Conservation (phyloP, 768 basidiomycete genomes). For the Leccinum subtestaceum region DNA sequence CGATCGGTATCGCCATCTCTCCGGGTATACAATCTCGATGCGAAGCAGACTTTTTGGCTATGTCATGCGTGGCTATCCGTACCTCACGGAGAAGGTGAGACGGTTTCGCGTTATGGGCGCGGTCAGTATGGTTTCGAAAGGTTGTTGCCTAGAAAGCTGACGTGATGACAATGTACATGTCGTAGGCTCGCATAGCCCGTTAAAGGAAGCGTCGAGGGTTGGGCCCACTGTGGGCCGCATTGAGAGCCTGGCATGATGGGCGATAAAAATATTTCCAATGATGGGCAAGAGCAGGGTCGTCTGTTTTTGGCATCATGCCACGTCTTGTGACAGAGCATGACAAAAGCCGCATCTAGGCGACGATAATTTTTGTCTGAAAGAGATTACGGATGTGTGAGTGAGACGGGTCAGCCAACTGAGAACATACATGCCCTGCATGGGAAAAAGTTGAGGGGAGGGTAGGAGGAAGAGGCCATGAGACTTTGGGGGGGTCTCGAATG, state of each 20-base stretch:
- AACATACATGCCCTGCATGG: neutral
- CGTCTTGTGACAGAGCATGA: neutral
- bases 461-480: neutral
- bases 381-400: neutral
- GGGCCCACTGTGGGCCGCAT: neutral
- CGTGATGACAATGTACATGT: constrained; percentile 7
- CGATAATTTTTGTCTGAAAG: neutral
- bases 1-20: neutral
- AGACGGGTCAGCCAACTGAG: neutral
- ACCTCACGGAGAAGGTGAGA: neutral
- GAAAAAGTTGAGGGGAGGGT: neutral
- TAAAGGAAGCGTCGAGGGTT: neutral
- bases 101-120: constrained; percentile 8
- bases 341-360: neutral
- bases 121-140: neutral
- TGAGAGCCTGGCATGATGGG: neutral
- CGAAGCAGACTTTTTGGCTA: constrained; percentile 8
- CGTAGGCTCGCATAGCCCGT: neutral
- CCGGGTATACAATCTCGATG: neutral
- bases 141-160: neutral
- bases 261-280: neutral
- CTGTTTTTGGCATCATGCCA: constrained; percentile 1
- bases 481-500: constrained; percentile 12
- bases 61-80: neutral
- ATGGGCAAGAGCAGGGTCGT: neutral